Percentiles rank a stretch among this genome's conserved stretches.
Conservation (phyloP, 2,329 filamentous ascomycete species). For the Fusarium keratoplasticum region DNA sequence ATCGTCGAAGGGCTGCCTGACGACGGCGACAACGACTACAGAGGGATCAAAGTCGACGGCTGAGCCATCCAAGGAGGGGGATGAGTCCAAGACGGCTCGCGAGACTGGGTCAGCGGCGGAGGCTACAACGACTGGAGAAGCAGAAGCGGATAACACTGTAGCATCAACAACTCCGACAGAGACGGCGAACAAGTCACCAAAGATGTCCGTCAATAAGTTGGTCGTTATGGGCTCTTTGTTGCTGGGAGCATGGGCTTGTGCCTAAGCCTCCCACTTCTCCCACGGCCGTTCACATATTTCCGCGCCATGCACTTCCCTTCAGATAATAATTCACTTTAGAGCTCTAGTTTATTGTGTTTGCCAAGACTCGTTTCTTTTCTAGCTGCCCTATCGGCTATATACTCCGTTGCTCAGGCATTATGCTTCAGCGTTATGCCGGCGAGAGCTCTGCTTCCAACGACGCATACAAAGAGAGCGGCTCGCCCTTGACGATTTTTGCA, state of each 20-base stretch:
- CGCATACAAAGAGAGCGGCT: constrained; percentile 22
- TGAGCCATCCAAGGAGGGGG: neutral
- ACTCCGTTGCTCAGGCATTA: constrained; percentile 22
- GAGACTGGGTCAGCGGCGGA: neutral
- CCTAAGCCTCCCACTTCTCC: neutral
- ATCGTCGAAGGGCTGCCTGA: neutral
- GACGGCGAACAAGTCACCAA: neutral
- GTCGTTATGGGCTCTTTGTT: neutral
- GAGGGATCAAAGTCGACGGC: neutral
- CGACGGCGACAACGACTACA: neutral
- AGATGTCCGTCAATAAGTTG: neutral
- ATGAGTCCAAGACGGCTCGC: neutral
- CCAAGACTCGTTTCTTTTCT: neutral
- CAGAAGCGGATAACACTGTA: neutral
- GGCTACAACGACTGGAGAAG: neutral
- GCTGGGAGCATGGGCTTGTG: constrained; percentile 1
- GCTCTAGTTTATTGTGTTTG: neutral
- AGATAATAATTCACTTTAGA: neutral
- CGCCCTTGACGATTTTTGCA: neutral
- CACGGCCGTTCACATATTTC: neutral
- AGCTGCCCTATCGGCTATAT: neutral
- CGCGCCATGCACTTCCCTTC: neutral
- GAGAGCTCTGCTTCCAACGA: neutral
- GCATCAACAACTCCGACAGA: neutral
- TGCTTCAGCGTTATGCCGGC: constrained; percentile 38